Conservation (phyloP, 2,329 filamentous ascomycete genomes). For the Nannizziopsis arthrosporioides region DNA sequence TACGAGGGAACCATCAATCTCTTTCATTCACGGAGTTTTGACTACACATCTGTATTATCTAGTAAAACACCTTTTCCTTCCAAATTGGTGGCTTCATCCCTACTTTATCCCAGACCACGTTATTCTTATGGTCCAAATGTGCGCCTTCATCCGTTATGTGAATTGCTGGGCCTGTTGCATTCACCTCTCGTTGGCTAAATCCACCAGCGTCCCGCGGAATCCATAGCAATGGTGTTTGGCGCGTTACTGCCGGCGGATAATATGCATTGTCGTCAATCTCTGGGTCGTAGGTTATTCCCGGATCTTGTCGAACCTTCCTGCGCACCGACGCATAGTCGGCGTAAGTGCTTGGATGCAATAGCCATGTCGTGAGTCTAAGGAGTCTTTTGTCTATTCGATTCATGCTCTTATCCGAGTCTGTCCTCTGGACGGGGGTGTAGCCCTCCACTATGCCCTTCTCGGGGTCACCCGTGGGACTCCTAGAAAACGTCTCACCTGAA, state of each 20-base stretch:
- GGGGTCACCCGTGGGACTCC: neutral
- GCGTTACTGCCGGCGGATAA: constrained; percentile 57
- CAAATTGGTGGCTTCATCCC: constrained; percentile 46
- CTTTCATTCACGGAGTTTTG: neutral
- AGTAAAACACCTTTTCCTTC: constrained; percentile 43
- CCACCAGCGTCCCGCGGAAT: constrained; percentile 65
- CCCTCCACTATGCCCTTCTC: neutral
- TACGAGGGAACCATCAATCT: neutral
- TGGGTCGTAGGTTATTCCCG: constrained; percentile 49
- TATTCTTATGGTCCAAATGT: constrained; percentile 57
- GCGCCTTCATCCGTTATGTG: constrained; percentile 70
- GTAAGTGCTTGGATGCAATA: constrained; percentile 65
- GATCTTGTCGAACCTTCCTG: constrained; percentile 51
- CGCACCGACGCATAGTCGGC: constrained; percentile 62
- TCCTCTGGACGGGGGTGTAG: neutral
- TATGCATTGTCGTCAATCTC: constrained; percentile 57
- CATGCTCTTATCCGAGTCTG: constrained; percentile 10
- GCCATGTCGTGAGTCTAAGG: constrained; percentile 25
- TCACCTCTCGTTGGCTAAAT: constrained; percentile 62
- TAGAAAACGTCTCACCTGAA: neutral
- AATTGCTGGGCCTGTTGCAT: constrained; percentile 58
- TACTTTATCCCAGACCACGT: constrained; percentile 49
- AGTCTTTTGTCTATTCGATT: constrained; percentile 11
- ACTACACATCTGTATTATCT: neutral
- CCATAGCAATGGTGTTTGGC: constrained; percentile 58